phyloP scores from a whole-genome alignment of 1,284 basidiomycete species.

The Cutaneotrichosporon sp. region DNA sequence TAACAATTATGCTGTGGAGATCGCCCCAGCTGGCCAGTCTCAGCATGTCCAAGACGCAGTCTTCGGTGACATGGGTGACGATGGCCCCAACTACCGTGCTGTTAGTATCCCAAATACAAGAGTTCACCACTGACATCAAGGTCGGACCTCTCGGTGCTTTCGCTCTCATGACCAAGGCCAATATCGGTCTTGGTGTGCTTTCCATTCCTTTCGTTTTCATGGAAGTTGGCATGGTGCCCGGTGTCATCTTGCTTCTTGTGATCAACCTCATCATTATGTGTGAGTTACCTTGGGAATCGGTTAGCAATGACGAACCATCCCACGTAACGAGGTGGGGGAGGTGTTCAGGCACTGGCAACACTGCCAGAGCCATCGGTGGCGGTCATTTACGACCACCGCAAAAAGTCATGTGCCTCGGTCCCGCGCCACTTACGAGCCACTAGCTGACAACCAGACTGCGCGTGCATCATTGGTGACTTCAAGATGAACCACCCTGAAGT shows the following conservation, averaged over 20 bases:
- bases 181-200: conserved; percentile 45
- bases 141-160: conserved; percentile 26
- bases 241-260: conserved; percentile 38
- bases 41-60: conserved; percentile 30
- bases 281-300: conserved; percentile 14
- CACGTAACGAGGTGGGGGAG: not conserved
- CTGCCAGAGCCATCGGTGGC: not conserved
- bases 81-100: conserved; percentile 39
- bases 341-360: not conserved
- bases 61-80: conserved; percentile 34
- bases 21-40: conserved; percentile 20
- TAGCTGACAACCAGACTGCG: conserved; percentile 19
- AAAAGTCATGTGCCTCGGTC: too few species aligned
- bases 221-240: conserved; percentile 39
- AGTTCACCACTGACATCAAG: conserved; percentile 15
- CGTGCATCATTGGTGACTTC: conserved; percentile 38
- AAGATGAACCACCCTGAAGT: conserved; percentile 31
- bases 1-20: conserved; percentile 21
- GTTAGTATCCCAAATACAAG: too few species aligned
- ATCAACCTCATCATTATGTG: conserved; percentile 39
- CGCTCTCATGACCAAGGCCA: conserved; percentile 37
- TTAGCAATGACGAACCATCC: too few species aligned
- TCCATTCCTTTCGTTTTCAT: conserved; percentile 41
- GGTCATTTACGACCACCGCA: not conserved
- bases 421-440: not conserved